A percentile compares a stretch with the other conserved stretches of the same genome.
Conservation (phyloP, 1,139 yeast genomes). For the Meyerozyma smithsonii region DNA sequence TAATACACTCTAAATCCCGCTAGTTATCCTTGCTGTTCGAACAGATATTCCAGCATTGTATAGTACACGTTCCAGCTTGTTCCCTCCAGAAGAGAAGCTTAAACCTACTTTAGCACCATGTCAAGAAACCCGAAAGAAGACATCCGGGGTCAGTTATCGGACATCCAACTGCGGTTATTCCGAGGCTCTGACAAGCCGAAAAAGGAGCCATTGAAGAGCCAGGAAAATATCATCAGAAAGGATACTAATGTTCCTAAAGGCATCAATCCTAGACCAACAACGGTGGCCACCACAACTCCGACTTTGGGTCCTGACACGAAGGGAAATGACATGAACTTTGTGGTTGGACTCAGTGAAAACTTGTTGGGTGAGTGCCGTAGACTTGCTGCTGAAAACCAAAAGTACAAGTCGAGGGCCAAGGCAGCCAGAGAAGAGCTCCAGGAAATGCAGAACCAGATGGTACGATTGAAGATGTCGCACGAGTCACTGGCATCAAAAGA, state of each 20-base stretch:
- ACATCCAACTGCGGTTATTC: conserved; percentile 52
- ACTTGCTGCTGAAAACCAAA: conserved; percentile 64
- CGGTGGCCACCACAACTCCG: conserved; percentile 23
- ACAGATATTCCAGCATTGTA: too few species aligned
- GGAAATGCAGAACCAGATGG: conserved; percentile 33
- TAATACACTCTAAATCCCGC: neutral
- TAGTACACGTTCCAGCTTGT: too few species aligned
- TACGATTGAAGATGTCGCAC: conserved; percentile 27
- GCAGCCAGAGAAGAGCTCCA: conserved; percentile 39
- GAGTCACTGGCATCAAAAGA: conserved; percentile 31
- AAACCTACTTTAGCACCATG: too few species aligned
- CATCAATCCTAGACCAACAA: conserved; percentile 10
- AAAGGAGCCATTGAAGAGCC: conserved; percentile 10
- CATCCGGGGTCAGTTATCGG: conserved; percentile 56
- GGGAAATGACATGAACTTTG: conserved; percentile 71
- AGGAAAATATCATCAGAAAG: conserved; percentile 15
- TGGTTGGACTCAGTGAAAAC: conserved; percentile 78
- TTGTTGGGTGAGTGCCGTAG: conserved; percentile 74
- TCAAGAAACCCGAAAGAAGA: conserved; percentile 24
- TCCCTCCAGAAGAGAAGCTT: too few species aligned
- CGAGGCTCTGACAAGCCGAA: conserved; percentile 14
- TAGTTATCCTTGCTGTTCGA: too few species aligned
- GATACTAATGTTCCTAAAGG: conserved; percentile 1
- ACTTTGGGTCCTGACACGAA: conserved; percentile 41
- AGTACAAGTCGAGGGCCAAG: conserved; percentile 40